These are phyloP conservation scores for Cryomyces antarcticus DNA, from an alignment of 495 filamentous ascomycete genomes.

Conservation along the genomic window DNA sequence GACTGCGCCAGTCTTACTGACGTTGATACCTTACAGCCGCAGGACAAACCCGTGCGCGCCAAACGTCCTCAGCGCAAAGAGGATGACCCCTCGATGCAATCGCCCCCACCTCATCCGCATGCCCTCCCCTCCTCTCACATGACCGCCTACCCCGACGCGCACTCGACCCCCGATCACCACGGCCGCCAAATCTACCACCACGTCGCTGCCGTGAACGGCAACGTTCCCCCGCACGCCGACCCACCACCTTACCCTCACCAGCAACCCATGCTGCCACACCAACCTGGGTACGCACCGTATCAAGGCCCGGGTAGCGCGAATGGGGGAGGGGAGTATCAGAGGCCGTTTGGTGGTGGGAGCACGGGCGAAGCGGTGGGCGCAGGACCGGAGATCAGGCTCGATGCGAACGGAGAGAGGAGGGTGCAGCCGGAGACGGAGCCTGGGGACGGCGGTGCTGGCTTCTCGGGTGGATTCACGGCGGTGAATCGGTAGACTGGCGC, in stretches of 20 bases:
- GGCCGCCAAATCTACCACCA: too few relatives aligned
- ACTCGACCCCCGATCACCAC: too few relatives aligned
- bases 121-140: too few relatives aligned
- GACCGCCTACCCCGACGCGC: too few relatives aligned
- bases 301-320: not conserved
- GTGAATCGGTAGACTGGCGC: slow-evolving; percentile 6
- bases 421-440: slow-evolving; percentile 1
- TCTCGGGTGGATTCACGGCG: slow-evolving; percentile 10
- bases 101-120: not conserved
- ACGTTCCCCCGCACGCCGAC: too few relatives aligned
- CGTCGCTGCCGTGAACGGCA: too few relatives aligned
- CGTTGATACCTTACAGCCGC: slow-evolving; percentile 32
- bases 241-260: slow-evolving; percentile 5
- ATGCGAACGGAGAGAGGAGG: slow-evolving; percentile 13
- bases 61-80: slow-evolving; percentile 44
- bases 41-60: slow-evolving; percentile 74
- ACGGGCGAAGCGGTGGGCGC: slow-evolving; percentile 3
- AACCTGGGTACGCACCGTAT: not conserved
- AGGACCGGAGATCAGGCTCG: slow-evolving; percentile 5
- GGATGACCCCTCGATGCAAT: not conserved
- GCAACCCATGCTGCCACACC: slow-evolving; percentile 1
- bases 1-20: not conserved
- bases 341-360: not conserved
- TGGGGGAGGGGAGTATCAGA: not conserved
- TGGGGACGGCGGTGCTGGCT: not conserved